Evolutionary conservation across 1,284 basidiomycete species (phyloP).

Genomic region (Cystobasidium sp.): DNA sequence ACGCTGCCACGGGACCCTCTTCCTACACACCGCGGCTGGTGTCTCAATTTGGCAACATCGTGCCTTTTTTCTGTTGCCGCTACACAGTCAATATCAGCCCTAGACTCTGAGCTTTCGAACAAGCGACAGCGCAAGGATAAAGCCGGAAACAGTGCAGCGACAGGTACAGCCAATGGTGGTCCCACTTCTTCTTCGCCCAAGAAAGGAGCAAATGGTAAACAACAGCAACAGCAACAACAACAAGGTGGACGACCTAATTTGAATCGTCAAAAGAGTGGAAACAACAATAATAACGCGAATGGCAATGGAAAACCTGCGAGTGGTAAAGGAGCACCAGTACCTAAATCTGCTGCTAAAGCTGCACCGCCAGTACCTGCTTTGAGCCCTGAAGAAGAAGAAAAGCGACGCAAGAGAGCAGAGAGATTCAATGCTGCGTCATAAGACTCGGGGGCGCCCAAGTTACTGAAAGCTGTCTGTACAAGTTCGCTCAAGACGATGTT

Average conservation of each 20-base stretch:
- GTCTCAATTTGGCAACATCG: neutral
- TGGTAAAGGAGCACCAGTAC: neutral
- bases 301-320: neutral
- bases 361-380: constrained; percentile 3
- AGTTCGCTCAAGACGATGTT: neutral
- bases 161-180: neutral
- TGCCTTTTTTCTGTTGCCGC: too few species aligned
- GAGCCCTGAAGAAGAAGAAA: constrained; percentile 57
- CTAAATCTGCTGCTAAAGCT: neutral
- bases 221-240: neutral
- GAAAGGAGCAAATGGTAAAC: neutral
- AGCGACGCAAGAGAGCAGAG: constrained; percentile 60
- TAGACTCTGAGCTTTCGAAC: constrained; percentile 39
- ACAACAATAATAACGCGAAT: neutral
- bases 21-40: too few species aligned
- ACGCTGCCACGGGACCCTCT: too few species aligned
- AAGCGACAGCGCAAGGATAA: constrained; percentile 35
- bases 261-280: neutral
- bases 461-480: neutral
- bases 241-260: constrained; percentile 11
- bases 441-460: neutral
- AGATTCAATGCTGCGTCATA: constrained; percentile 53
- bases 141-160: constrained; percentile 3
- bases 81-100: constrained; percentile 27
- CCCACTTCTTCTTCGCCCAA: neutral